Conservation (phyloP, 2,329 filamentous ascomycete genomes). For the Paecilomyces sp. region DNA sequence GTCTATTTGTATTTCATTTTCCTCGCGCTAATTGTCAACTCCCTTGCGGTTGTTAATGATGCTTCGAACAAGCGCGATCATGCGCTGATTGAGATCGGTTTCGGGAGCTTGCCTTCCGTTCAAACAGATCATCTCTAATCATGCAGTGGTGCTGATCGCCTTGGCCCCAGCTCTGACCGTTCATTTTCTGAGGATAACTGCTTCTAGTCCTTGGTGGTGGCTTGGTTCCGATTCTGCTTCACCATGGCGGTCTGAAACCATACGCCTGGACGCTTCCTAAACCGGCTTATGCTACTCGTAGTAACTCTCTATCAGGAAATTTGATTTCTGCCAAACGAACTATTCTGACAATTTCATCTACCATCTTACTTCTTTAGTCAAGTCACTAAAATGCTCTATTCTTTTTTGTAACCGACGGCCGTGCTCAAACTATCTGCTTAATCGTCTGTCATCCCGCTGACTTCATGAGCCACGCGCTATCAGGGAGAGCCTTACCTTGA, state of each 20-base stretch:
- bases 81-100: background rate
- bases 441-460: background rate
- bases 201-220: background rate
- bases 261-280: conserved; percentile 5
- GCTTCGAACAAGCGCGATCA: background rate
- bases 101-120: background rate
- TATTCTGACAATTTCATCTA: background rate
- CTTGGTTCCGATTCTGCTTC: conserved; percentile 10
- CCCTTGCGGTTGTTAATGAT: background rate
- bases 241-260: conserved; percentile 14
- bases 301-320: conserved; percentile 6
- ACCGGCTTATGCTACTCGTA: conserved; percentile 9
- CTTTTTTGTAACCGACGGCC: background rate
- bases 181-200: background rate
- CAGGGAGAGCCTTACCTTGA: background rate
- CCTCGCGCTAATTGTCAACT: background rate
- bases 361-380: background rate
- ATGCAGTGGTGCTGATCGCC: background rate
- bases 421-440: background rate
- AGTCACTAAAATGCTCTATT: background rate
- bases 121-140: background rate
- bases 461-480: background rate
- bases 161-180: background rate
- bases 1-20: background rate
- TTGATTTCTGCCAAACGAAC: background rate